These are phyloP conservation scores for Ambrosia trifida DNA, from an alignment of 129 eudicot genomes.

Conservation along the genomic window DNA sequence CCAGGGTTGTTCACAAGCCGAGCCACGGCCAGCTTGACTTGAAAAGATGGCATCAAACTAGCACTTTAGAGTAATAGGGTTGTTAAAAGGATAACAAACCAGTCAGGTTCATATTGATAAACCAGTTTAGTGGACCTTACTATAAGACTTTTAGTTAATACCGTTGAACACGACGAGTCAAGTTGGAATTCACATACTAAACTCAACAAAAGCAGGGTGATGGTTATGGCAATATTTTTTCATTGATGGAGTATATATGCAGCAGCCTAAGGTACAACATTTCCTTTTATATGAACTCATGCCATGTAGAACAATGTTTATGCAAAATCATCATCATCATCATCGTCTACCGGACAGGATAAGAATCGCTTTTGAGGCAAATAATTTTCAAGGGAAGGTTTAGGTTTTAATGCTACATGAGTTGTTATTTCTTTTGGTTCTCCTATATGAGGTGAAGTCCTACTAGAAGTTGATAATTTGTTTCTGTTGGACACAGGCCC, in stretches of 20 bases:
- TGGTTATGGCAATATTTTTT: not conserved
- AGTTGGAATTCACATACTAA: not conserved
- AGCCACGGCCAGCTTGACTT: too few relatives aligned
- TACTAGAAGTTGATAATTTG: constrained; percentile 40
- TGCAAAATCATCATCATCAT: constrained; percentile 58
- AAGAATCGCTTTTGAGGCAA: constrained; percentile 61
- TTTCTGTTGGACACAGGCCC: constrained; percentile 29
- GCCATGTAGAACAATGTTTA: constrained; percentile 27
- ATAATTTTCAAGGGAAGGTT: constrained; percentile 34
- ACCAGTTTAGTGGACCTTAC: not conserved
- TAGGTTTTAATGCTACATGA: constrained; percentile 39
- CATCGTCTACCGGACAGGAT: constrained; percentile 44
- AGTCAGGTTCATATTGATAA: not conserved
- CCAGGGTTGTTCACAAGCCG: too few relatives aligned
- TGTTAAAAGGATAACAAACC: too few relatives aligned
- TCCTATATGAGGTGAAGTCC: constrained; percentile 42
- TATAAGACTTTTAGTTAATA: not conserved
- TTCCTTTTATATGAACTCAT: not conserved
- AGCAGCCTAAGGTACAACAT: not conserved
- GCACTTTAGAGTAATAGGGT: too few relatives aligned
- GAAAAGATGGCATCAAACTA: too few relatives aligned
- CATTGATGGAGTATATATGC: not conserved
- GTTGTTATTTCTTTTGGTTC: constrained; percentile 46
- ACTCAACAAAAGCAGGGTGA: not conserved
- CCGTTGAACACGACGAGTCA: not conserved